Evolutionary conservation across 139 green algal genomes (phyloP), one percentile per base, ranked within the genome.

Genomic region (Edaphochlamys debaryana): DNA sequence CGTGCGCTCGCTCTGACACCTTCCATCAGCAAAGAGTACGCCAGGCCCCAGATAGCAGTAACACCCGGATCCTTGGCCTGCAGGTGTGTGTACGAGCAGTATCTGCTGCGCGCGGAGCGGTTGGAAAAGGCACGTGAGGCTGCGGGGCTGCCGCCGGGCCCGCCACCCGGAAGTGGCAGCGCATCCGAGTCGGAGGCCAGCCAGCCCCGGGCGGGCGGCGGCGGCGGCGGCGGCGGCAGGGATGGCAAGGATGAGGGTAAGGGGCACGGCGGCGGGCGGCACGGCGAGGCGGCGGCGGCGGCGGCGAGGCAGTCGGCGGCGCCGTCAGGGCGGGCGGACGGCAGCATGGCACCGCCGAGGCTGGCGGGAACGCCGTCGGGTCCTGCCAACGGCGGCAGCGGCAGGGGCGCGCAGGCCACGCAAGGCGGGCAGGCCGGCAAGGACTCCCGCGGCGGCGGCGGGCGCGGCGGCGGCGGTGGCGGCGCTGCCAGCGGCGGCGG

Each of bases 71-170:
- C n/a, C n/a, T n/a, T n/a, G n/a, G n/a, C n/a, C n/a, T n/a, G n/a
- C 58, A 81, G 76, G 63, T 67, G 62, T 27, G 45, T 73, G 6
- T 82, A 74, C 45, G 76, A 82, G 60, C 76, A 82, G n/a, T 82
- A 74, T 34, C 76, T 82, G n/a, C 60, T 82, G 11, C 62, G 76
- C 15, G 76, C 45, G 23, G 76, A 82, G 76, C 60, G 76, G 22
- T 41, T 82, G 32, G 76, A 73, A n/a, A 52, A 30, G 42, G 76
- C 76, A 25, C 62, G 76, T 0, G 63, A 74, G 76, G 76, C 19
- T 0, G 42, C 42, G 19, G 76, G 76, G 38, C 71, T 17, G 56
- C 56, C 56, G 25, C 11, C 56, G 60, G 20, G 62, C 25, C 63
- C 22, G 42, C 76, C 45, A 45, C 41, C n/a, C 42, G 20, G 22